These are phyloP conservation scores for Fusarium nematophilum DNA, from an alignment of 2,329 filamentous ascomycete genomes.

Conservation along the genomic window DNA sequence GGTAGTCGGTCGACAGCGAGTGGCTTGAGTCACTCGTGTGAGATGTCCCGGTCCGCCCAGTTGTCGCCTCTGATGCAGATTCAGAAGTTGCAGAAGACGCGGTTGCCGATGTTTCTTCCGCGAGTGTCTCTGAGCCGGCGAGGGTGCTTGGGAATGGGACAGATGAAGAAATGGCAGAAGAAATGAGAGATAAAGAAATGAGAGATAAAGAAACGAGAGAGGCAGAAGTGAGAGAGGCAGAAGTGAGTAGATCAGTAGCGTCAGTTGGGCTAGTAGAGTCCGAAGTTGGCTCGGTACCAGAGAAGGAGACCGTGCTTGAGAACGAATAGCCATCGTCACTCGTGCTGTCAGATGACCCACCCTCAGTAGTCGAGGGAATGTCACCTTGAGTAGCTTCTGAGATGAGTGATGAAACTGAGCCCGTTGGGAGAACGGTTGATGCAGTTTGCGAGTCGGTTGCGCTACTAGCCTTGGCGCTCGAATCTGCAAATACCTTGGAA, in stretches of 20 bases:
- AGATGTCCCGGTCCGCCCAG: neutral
- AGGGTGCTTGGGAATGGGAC: neutral
- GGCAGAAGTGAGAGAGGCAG: neutral
- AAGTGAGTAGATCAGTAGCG: neutral
- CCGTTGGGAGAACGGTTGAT: slow-evolving; percentile 9
- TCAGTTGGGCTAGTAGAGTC: neutral
- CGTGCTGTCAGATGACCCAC: neutral
- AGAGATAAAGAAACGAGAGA: neutral
- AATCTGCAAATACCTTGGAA: slow-evolving; percentile 24
- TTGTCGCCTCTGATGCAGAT: neutral
- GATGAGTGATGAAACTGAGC: slow-evolving; percentile 3
- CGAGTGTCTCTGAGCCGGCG: neutral
- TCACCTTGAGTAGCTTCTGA: neutral
- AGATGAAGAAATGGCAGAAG: neutral
- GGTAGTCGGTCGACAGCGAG: neutral
- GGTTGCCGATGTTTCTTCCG: neutral
- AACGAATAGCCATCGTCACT: neutral
- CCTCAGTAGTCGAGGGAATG: neutral
- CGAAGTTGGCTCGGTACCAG: neutral
- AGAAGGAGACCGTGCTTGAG: slow-evolving; percentile 3
- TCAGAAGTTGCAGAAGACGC: neutral
- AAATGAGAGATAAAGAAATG: no score
- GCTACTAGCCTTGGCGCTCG: slow-evolving; percentile 34
- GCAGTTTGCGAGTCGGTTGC: slow-evolving; percentile 15
- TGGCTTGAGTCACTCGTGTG: neutral